These are phyloP conservation scores for Syzygium malaccense DNA, from an alignment of 441 rosid genomes.

Conservation along the genomic window DNA sequence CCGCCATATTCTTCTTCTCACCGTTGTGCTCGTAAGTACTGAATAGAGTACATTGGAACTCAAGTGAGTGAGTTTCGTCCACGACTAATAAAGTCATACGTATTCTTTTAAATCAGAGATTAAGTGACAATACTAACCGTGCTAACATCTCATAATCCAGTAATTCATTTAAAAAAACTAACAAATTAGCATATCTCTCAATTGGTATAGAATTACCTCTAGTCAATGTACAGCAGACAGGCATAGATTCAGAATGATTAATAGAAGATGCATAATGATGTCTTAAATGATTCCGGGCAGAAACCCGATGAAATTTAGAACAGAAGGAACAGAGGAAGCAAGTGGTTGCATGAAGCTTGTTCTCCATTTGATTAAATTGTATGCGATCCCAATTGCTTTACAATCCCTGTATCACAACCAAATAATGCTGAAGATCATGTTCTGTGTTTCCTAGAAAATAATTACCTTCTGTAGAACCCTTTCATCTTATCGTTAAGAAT, in stretches of 20 bases:
- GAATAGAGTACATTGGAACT: constrained; percentile 1
- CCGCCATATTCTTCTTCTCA: constrained; percentile 95
- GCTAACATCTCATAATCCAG: background rate
- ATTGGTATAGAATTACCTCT: background rate
- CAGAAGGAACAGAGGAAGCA: background rate
- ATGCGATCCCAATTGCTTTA: background rate
- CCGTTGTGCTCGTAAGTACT: constrained; percentile 70
- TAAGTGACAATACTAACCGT: background rate
- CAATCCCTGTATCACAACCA: background rate
- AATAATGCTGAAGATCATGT: background rate
- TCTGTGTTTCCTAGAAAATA: background rate
- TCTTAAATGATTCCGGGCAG: background rate
- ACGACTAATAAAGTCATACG: background rate
- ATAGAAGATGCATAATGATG: background rate
- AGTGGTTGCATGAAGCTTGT: background rate
- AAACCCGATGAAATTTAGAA: background rate
- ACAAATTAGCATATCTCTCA: background rate
- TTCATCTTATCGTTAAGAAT: constrained; percentile 73
- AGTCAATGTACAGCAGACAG: background rate
- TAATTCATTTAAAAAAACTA: background rate
- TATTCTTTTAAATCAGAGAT: background rate
- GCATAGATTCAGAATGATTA: background rate
- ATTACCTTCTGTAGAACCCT: constrained; percentile 81
- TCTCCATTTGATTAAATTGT: background rate
- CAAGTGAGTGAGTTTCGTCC: background rate